Percentiles rank a stretch among this genome's conserved stretches.
Evolutionary conservation across 2,329 filamentous ascomycete genomes (phyloP).

Genomic region (Byssothecium circinans): DNA sequence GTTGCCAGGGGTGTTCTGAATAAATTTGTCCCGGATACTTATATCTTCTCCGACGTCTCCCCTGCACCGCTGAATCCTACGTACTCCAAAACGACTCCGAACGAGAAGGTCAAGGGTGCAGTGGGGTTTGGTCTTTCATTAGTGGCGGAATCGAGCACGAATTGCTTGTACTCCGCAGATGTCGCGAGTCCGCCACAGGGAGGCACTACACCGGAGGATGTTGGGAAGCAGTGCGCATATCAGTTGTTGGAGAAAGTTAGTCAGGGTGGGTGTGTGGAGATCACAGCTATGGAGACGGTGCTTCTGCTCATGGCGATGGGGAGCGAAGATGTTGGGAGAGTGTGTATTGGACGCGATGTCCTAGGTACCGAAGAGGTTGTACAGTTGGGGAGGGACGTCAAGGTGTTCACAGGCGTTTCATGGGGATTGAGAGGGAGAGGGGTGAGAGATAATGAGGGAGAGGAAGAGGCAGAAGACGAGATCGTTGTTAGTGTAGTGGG

Average conservation of each 20-base stretch:
- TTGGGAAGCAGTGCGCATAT: slow-evolving; percentile 84
- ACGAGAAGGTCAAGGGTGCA: slow-evolving; percentile 63
- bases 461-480: slow-evolving; percentile 54
- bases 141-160: slow-evolving; percentile 88
- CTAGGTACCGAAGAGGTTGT: slow-evolving; percentile 80
- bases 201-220: slow-evolving; percentile 83
- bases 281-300: slow-evolving; percentile 71
- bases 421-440: slow-evolving; percentile 75
- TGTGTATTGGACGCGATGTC: slow-evolving; percentile 79
- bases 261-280: slow-evolving; percentile 78
- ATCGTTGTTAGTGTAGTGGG: slow-evolving; percentile 91
- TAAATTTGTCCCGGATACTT: slow-evolving; percentile 78
- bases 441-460: slow-evolving; percentile 47
- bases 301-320: slow-evolving; percentile 97
- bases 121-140: slow-evolving; percentile 90
- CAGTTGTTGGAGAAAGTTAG: slow-evolving; percentile 83
- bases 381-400: slow-evolving; percentile 78
- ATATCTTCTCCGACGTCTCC: slow-evolving; percentile 74
- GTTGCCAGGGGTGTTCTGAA: slow-evolving; percentile 86
- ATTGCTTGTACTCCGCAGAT: slow-evolving; percentile 86
- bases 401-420: slow-evolving; percentile 83
- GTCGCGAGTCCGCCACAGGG: slow-evolving; percentile 72
- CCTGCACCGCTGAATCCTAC: slow-evolving; percentile 64
- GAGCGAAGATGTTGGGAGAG: slow-evolving; percentile 86
- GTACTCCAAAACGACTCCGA: slow-evolving; percentile 66